Conservation (phyloP, 352 stramenopile species). For the Globisporangium apiculatum region DNA sequence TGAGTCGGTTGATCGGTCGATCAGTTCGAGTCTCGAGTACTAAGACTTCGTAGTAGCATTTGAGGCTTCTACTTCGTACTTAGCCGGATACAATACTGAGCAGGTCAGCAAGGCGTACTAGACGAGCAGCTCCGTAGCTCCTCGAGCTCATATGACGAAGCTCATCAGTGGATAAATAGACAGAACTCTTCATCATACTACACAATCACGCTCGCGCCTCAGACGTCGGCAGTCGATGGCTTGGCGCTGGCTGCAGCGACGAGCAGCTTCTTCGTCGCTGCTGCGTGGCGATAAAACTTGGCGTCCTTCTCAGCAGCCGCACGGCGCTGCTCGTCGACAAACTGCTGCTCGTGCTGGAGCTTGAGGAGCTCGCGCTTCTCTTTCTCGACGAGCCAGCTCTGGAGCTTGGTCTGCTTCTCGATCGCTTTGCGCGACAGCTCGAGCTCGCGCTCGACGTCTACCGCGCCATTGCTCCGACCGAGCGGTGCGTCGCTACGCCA, state of each 20-base stretch:
- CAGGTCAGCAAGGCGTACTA: too few species aligned
- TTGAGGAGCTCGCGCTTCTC: slow-evolving; percentile 78
- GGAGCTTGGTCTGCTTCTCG: slow-evolving; percentile 86
- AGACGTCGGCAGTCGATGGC: slow-evolving; percentile 23
- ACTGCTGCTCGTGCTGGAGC: slow-evolving; percentile 72
- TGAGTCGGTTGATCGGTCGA: too few species aligned
- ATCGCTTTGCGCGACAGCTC: slow-evolving; percentile 73
- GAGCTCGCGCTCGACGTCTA: slow-evolving; percentile 58
- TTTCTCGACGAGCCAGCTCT: slow-evolving; percentile 88
- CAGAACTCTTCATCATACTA: too few species aligned
- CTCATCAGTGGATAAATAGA: too few species aligned
- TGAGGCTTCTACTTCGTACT: too few species aligned
- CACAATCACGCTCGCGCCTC: background rate
- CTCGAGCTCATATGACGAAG: too few species aligned
- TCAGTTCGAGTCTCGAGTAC: too few species aligned
- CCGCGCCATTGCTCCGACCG: slow-evolving; percentile 4
- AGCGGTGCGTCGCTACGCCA: slow-evolving; percentile 39
- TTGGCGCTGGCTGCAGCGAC: slow-evolving; percentile 14
- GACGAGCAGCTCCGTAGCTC: too few species aligned
- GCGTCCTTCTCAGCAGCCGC: slow-evolving; percentile 57
- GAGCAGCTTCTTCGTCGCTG: slow-evolving; percentile 59
- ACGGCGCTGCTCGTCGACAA: slow-evolving; percentile 64
- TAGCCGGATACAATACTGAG: too few species aligned
- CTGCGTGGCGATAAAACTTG: slow-evolving; percentile 73
- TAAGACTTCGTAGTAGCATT: too few species aligned